Evolutionary conservation across 1,284 basidiomycete genomes (phyloP).

Genomic region (Taiwanofungus camphoratus): DNA sequence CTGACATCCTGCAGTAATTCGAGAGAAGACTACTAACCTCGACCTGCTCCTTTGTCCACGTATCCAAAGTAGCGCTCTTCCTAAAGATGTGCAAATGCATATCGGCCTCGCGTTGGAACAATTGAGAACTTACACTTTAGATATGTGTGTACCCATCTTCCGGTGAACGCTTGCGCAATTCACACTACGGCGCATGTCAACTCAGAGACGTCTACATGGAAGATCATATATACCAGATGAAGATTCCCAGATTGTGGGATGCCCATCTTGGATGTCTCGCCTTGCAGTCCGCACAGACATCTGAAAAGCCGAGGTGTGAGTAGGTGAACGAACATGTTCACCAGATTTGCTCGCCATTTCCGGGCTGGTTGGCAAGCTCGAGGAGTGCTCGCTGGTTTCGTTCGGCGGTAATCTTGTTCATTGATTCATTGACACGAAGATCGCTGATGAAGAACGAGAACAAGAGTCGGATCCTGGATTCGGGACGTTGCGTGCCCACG

Average conservation of each 20-base stretch:
- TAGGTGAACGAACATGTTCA: constrained; percentile 13
- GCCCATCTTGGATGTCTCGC: constrained; percentile 76
- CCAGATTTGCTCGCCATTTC: constrained; percentile 55
- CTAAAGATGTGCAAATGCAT: constrained; percentile 32
- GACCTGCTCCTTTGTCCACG: constrained; percentile 82
- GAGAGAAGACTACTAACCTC: constrained; percentile 46
- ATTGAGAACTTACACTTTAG: constrained; percentile 63
- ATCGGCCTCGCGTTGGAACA: not conserved
- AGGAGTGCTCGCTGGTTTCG: constrained; percentile 62
- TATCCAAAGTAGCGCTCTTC: constrained; percentile 79
- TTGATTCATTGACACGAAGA: constrained; percentile 2
- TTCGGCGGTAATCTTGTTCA: constrained; percentile 57
- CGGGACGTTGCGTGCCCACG: too few species aligned
- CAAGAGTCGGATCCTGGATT: too few species aligned
- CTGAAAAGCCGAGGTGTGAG: constrained; percentile 31
- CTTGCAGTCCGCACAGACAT: constrained; percentile 83
- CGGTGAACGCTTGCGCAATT: constrained; percentile 83
- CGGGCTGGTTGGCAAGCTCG: constrained; percentile 63
- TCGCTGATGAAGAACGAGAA: too few species aligned
- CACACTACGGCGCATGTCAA: constrained; percentile 40
- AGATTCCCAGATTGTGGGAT: constrained; percentile 75
- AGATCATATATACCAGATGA: constrained; percentile 57
- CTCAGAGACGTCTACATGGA: constrained; percentile 3
- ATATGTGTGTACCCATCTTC: constrained; percentile 83
- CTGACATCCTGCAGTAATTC: constrained; percentile 2